phyloP scores from a whole-genome alignment of 2,329 filamentous ascomycete species.

The Immersiporthe knoxdaviesiana region DNA sequence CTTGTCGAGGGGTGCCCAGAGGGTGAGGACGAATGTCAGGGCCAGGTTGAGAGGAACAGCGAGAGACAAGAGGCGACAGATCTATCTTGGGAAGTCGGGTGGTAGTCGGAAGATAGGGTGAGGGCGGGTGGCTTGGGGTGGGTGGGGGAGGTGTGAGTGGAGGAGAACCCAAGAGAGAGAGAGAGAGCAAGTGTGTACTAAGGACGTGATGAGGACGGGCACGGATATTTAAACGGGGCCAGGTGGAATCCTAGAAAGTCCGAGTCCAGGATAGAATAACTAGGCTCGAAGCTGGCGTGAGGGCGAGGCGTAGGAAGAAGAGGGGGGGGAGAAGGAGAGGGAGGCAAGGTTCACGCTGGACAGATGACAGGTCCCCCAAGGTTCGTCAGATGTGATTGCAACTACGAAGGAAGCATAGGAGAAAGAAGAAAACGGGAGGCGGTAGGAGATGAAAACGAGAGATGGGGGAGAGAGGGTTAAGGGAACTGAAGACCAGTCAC shows the following conservation, averaged over 20 bases:
- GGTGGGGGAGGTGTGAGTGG: not conserved
- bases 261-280: not conserved
- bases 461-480: too few species aligned
- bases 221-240: slow-evolving; percentile 20
- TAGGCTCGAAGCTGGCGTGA: not conserved
- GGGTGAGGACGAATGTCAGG: slow-evolving; percentile 19
- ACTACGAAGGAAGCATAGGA: not conserved
- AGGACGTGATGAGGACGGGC: slow-evolving; percentile 12
- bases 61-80: not conserved
- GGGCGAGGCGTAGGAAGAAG: not conserved
- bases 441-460: not conserved
- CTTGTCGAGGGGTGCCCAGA: slow-evolving; percentile 7
- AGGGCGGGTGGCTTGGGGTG: not conserved
- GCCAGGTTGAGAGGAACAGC: slow-evolving; percentile 1
- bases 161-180: not conserved
- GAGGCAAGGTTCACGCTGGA: not conserved
- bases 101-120: not conserved
- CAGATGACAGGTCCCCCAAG: not conserved
- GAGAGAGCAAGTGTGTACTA: too few species aligned
- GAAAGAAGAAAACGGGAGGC: not conserved
- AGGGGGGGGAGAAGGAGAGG: not conserved
- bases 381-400: not conserved
- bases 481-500: slow-evolving; percentile 11
- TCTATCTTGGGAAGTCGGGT: not conserved
- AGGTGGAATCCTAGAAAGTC: slow-evolving; percentile 3